Evolutionary conservation across 73 alveolate species (phyloP), one percentile per base, ranked within the genome.

Genomic region (Paramecium tetraurelia): DNA sequence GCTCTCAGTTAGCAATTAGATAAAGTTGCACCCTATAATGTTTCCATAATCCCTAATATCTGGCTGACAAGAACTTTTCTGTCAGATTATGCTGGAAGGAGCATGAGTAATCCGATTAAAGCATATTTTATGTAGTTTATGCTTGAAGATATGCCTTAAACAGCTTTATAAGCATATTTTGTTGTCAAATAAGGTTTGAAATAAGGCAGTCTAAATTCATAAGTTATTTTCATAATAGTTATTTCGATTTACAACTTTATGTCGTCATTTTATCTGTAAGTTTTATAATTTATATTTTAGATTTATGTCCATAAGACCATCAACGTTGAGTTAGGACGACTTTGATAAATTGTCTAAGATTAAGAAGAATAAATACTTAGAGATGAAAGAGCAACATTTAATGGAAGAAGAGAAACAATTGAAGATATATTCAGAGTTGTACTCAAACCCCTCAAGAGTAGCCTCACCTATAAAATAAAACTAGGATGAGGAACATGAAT

Each of bases 1-100:
- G 89, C 93, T 40, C 41, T 86, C 3, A 40, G 80, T n/a, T 18
- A 69, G 8, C 21, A 33, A 22, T 20, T 86, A 2, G 93, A 86
- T 59, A 21, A 18, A 16, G 88, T 86, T 12, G 93, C 93, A 1
- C 93, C 93, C 7, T 86, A 63, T 57, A 86, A 86, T 86, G 86
- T 86, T 11, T 59, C 77, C 20, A 33, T 86, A 22, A 69, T 86
- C 18, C 93, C 93, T 5, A 86, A 86, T 69, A 86, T 58, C 21
- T 59, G 40, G 27, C 7, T 86, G 0, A 86, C 93, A 14, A 86
- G 93, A 86, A 58, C 50, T 68, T 33, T 86, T 12, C 29, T 86
- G 6, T 89, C 93, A 14, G 29, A n/a, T 63, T 7, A 63, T 16
- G 84, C 84, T 27, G 84, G 84, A 27, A 63, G 46, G 11, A 31